Evolutionary conservation across 2,329 filamentous ascomycete species (phyloP), one percentile per base, ranked within the genome.

Genomic region (Stagonosporopsis vannaccii): DNA sequence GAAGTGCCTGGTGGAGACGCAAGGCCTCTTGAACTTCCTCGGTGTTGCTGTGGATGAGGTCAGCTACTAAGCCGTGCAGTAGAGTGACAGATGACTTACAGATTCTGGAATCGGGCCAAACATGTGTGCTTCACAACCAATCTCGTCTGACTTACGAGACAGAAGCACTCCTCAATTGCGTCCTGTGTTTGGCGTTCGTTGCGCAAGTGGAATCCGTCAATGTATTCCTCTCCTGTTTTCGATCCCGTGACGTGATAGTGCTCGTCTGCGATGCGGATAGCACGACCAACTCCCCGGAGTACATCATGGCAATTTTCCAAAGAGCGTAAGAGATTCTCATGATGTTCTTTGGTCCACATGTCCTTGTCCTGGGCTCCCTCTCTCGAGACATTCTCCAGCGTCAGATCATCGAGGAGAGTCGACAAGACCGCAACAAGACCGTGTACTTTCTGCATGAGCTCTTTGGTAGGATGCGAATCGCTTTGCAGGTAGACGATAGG

Each of bases 271-370:
- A 15, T 22, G 13, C 28, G 20, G 3, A 50, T 28, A 35, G 40
- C 22, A 36, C 26, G 33, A 30, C 2, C 3, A 7, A 41, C 15
- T 4, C 1, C 15, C 4, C 2, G 4, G n/a, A 50, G 28, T 6
- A 36, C 12, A 32, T 15, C 28, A 5, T 42, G 33, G 22, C 41
- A 56, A 33, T 46, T 23, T 1, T 25, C 19, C 15, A 46, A 32
- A 7, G 35, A 46, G 23, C 7, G 11, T 15, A 23, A 23, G 13
- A 56, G 22, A 7, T 28, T 42, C 8, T 46, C 6, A 7, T 36
- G 13, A 26, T 56, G 53, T 4, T 45, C 23, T 4, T 17, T 42
- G 35, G 35, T 47, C 53, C 53, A 51, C 42, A 51, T 39, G 1
- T 32, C 35, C 23, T 43, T 20, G n/a, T 15, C 19, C 19, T 28